Percentiles rank a stretch among this genome's conserved stretches.
These are phyloP conservation scores for Yamadazyma triangularis DNA, from an alignment of 1,139 yeast genomes.

Conservation along the genomic window DNA sequence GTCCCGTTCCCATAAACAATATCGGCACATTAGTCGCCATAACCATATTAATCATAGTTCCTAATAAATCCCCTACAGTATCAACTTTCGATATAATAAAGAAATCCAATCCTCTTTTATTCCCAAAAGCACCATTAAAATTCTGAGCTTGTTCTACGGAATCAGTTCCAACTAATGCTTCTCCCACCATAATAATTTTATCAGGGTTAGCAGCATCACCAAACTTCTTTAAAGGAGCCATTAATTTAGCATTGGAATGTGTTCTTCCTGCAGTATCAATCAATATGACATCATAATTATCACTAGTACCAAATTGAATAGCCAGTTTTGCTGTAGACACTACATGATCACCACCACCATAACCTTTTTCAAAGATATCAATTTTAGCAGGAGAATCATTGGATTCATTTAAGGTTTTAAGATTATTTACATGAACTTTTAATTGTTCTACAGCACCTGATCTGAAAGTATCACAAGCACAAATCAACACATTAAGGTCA, in stretches of 20 bases:
- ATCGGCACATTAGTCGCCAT: slow-evolving; percentile 96
- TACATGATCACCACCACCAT: slow-evolving; percentile 91
- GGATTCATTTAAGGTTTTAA: slow-evolving; percentile 46
- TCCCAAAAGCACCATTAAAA: slow-evolving; percentile 91
- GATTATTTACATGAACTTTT: slow-evolving; percentile 85
- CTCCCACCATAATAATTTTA: slow-evolving; percentile 97
- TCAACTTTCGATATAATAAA: slow-evolving; percentile 94
- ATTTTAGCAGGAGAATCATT: slow-evolving; percentile 48
- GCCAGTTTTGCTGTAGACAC: slow-evolving; percentile 96
- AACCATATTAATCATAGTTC: slow-evolving; percentile 97
- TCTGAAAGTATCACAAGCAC: slow-evolving; percentile 97
- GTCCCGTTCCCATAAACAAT: slow-evolving; percentile 94
- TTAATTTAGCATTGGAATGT: slow-evolving; percentile 88
- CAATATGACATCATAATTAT: slow-evolving; percentile 72
- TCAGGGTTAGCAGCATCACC: slow-evolving; percentile 96
- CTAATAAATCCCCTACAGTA: slow-evolving; percentile 95
- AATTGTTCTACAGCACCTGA: slow-evolving; percentile 98
- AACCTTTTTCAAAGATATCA: slow-evolving; percentile 89
- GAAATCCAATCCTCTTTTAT: slow-evolving; percentile 75
- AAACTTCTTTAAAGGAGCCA: slow-evolving; percentile 94
- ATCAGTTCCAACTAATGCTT: slow-evolving; percentile 95
- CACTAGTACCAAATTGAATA: slow-evolving; percentile 58
- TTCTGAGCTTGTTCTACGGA: slow-evolving; percentile 93
- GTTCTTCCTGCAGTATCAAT: slow-evolving; percentile 98
- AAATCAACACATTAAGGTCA: slow-evolving; percentile 78